A percentile compares a stretch with the other conserved stretches of the same genome.
Conservation (phyloP, 1,284 basidiomycete genomes). For the Apiotrichum montevideense region DNA sequence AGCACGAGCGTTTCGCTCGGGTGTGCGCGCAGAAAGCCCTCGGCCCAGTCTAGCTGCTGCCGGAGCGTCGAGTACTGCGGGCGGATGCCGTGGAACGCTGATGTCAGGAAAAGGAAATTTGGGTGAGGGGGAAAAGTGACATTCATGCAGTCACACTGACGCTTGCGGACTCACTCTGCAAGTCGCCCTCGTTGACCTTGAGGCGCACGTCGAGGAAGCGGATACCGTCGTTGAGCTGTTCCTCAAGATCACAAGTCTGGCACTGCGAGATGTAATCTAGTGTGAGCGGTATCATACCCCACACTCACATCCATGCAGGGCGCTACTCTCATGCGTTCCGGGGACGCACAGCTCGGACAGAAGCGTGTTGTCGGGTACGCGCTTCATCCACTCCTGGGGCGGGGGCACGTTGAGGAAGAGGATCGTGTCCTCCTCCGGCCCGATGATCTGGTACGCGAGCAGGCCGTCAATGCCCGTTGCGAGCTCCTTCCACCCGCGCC, state of each 20-base stretch:
- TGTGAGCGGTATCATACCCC: neutral
- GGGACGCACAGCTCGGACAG: conserved; percentile 68
- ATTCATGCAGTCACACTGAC: neutral
- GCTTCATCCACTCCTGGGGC: conserved; percentile 25
- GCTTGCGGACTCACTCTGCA: conserved; percentile 30
- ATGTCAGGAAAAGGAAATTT: neutral
- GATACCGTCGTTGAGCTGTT: conserved; percentile 53
- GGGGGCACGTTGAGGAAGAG: conserved; percentile 18
- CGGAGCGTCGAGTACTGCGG: conserved; percentile 59
- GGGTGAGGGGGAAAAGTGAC: no score
- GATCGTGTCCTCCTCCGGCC: conserved; percentile 6
- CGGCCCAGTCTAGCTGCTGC: conserved; percentile 55
- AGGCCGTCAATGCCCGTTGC: neutral
- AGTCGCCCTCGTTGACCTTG: conserved; percentile 56
- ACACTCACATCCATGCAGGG: conserved; percentile 31
- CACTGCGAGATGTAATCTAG: conserved; percentile 43
- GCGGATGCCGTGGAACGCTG: conserved; percentile 69
- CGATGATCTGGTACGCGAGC: conserved; percentile 7
- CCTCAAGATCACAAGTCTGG: conserved; percentile 34
- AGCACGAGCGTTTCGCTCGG: conserved; percentile 68
- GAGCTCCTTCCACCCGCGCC: conserved; percentile 12
- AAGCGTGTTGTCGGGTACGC: conserved; percentile 57
- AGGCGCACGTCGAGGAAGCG: conserved; percentile 75
- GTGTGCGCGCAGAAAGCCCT: conserved; percentile 60
- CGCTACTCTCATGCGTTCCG: conserved; percentile 51